Base-by-base conservation (phyloP, 768 basidiomycete genomes). In the Rhizopogon salebrosus region DNA sequence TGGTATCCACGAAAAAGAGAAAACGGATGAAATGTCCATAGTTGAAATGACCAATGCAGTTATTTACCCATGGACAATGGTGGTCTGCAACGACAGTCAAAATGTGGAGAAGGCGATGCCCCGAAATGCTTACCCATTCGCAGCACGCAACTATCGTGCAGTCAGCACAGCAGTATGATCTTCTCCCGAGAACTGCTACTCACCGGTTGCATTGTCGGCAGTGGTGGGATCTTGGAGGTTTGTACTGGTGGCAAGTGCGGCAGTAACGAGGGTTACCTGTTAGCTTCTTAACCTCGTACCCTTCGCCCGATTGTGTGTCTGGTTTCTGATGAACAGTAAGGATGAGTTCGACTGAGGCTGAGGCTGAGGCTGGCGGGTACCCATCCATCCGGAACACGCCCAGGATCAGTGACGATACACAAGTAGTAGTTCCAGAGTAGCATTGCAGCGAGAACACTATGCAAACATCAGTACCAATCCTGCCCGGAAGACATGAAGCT, bases 21-120 rank as follows among this genome's bases (percentile, higher is more conserved):
- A 98, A 98, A 18, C 94, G 88, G 48, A 97, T 73, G 60, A 92
- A 92, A 69, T 90, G 80, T 1, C 87, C 88, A 58, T 97, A 85
- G 67, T 98, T 99, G 71, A 77, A 82, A 66, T 92, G 87, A 0
- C 97, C 97, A 57, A 99, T 88, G 63, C 95, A 95, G 60, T 94
- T 98, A 67, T 92, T 87, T 29, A 93, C 83, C 92, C 91, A 95
- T 6, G 91, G 92, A 65, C 91, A 92, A 63, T 93, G 91, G 62
- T 93, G 91, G 65, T 93, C 91, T 92, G 55, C 18, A 10, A 22
- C 14, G 9, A 22, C 14, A 50, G 35, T 41, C 31, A 20, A 51
- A 22, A 50, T 34, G 8, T 6, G 41, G 7, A 23, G 20, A 18
- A 23, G 18, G 29, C 58, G 59, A 40, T 29, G 18, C 36, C 29